phyloP scores from a whole-genome alignment of 2,329 filamentous ascomycete genomes.

The Ceratocystis cacaofunesta region DNA sequence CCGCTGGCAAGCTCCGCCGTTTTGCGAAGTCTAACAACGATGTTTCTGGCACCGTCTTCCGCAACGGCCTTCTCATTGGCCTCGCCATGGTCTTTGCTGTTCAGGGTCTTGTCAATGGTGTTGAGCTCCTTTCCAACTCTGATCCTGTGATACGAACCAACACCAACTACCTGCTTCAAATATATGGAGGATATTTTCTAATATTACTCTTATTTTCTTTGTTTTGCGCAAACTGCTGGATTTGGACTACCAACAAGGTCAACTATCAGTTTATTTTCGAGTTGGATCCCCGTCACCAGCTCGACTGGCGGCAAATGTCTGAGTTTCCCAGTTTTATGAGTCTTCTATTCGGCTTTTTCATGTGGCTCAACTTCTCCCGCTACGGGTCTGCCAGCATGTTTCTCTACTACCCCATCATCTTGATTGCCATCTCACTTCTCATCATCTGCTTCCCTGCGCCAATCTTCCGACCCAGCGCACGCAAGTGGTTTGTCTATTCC shows the following conservation, averaged over 20 bases:
- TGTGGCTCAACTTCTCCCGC: conserved; percentile 78
- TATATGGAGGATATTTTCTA: conserved; percentile 87
- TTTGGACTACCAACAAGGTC: conserved; percentile 74
- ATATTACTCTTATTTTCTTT: conserved; percentile 63
- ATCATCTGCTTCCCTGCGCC: conserved; percentile 65
- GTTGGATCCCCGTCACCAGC: conserved; percentile 69
- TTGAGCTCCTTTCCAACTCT: conserved; percentile 34
- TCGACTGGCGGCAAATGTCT: conserved; percentile 80
- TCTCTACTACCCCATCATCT: conserved; percentile 71
- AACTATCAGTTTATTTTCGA: conserved; percentile 97
- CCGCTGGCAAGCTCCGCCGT: conserved; percentile 70
- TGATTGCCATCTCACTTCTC: conserved; percentile 52
- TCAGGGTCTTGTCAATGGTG: conserved; percentile 49
- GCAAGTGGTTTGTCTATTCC: conserved; percentile 80
- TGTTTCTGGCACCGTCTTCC: conserved; percentile 41
- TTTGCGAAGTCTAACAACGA: conserved; percentile 38
- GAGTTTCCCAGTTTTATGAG: conserved; percentile 79
- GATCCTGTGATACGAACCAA: conserved; percentile 35
- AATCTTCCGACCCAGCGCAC: conserved; percentile 57
- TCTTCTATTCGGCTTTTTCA: conserved; percentile 59
- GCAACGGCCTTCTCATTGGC: conserved; percentile 52
- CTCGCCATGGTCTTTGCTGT: conserved; percentile 50
- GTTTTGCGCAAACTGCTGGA: conserved; percentile 72
- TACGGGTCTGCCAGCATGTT: conserved; percentile 54
- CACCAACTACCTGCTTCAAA: conserved; percentile 62